Percentiles rank a stretch among this genome's conserved stretches.
Conservation (phyloP, 73 alveolate genomes). For the Uronychia setigera region DNA sequence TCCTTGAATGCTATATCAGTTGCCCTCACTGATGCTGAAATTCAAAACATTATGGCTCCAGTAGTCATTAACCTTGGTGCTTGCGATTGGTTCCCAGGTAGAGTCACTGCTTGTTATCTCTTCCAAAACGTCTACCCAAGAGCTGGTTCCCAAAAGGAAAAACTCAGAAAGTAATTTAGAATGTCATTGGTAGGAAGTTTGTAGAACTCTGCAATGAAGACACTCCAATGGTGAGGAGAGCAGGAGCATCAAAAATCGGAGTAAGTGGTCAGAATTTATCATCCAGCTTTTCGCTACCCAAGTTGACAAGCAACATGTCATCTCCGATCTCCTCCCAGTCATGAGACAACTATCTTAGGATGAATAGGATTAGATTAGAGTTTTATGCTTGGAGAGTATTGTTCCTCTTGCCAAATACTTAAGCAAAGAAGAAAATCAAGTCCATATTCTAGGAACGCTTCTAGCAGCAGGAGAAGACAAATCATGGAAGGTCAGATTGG, state of each 20-base stretch:
- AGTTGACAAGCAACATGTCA: constrained; percentile 88
- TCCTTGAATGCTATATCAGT: constrained; percentile 73
- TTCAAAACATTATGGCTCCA: constrained; percentile 79
- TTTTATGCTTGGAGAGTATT: constrained; percentile 88
- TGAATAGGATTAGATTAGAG: constrained; percentile 96
- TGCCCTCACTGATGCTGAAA: constrained; percentile 74
- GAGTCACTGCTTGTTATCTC: constrained; percentile 94
- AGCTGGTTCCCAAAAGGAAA: constrained; percentile 91
- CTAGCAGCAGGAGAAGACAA: constrained; percentile 93
- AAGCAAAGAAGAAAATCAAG: constrained; percentile 90
- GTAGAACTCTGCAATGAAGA: constrained; percentile 95
- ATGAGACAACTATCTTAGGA: constrained; percentile 84
- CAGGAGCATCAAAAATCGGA: constrained; percentile 95
- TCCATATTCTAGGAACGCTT: constrained; percentile 87
- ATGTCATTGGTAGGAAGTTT: constrained; percentile 49
- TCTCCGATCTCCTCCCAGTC: constrained; percentile 86
- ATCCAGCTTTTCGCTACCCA: constrained; percentile 83
- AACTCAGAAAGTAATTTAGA: constrained; percentile 68
- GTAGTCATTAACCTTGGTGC: constrained; percentile 84
- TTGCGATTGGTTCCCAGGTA: constrained; percentile 94
- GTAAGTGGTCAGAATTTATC: too few species aligned
- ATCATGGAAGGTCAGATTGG: constrained; percentile 96
- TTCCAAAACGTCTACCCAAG: constrained; percentile 89
- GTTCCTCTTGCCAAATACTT: constrained; percentile 90
- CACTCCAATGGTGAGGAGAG: constrained; percentile 97